Evolutionary conservation across 345 rosid genomes (phyloP), one percentile per base, ranked within the genome.

Genomic region (Gossypium herbaceum): DNA sequence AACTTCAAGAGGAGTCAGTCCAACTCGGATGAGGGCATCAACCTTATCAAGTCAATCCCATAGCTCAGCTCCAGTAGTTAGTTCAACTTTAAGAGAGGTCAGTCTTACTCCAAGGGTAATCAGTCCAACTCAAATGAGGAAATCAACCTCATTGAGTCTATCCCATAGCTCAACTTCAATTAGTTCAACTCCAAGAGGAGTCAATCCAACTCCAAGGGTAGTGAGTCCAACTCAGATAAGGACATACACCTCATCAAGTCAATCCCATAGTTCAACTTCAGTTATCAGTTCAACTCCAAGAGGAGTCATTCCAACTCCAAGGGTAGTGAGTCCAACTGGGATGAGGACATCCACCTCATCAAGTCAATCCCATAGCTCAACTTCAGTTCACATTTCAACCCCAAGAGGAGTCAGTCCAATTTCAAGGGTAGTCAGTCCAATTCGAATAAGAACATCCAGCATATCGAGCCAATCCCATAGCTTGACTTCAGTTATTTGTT

Each of bases 401-500:
- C 13, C 27, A 56, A 20, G 25, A 2, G 91, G 86, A 45, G 79
- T 79, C 74, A 70, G 62, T 61, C 79, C 62, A 57, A 34, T 62
- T 68, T 17, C 81, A 34, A 84, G 88, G 90, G 91, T 88, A 72
- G 75, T 80, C 56, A 92, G 97, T 74, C 99, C 98, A 9, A 19
- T 27, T 79, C 84, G 90, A 79, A 82, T 84, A 77, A 88, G 99
- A 82, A 57, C 90, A 68, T 81, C 87, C 13, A 79, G 76, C 74
- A 66, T 81, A 29, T 78, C 86, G 68, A 75, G 86, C 73, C 91
- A 89, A 84, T 73, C 91, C 54, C 84, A 60, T 77, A 83, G 65
- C 82, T 78, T 94, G 58, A 81, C 82, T 77, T 93, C 99, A 11
- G 99, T 93, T 68, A 94, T 92, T 72, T 90, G 97, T 84, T 93